phyloP scores from a whole-genome alignment of 2,329 filamentous ascomycete species.

The Eutypella sp. region DNA sequence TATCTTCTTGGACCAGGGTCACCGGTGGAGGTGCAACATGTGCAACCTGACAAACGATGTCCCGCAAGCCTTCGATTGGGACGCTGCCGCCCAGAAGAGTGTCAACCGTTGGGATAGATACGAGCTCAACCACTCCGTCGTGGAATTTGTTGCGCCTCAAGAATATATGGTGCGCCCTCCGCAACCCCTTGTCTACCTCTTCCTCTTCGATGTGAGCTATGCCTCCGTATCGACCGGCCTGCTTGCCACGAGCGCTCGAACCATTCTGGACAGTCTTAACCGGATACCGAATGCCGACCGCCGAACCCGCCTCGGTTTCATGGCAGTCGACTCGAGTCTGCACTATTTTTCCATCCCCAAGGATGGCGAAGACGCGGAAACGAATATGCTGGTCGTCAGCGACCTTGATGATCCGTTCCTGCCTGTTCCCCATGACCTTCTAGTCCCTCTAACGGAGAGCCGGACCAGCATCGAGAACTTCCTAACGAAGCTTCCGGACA shows the following conservation, averaged over 20 bases:
- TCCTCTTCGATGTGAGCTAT: slow-evolving; percentile 92
- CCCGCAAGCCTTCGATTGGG: slow-evolving; percentile 99
- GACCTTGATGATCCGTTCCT: slow-evolving; percentile 96
- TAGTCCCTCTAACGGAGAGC: slow-evolving; percentile 85
- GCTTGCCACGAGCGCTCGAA: slow-evolving; percentile 84
- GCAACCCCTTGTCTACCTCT: slow-evolving; percentile 91
- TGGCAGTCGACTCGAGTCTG: slow-evolving; percentile 89
- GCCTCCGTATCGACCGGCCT: slow-evolving; percentile 85
- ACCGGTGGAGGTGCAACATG: slow-evolving; percentile 99
- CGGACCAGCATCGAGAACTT: slow-evolving; percentile 88
- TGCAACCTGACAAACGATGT: slow-evolving; percentile 98
- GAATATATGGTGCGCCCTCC: slow-evolving; percentile 99
- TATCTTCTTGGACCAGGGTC: slow-evolving; percentile 92
- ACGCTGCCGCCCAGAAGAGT: slow-evolving; percentile 82
- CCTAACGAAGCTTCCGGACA: slow-evolving; percentile 82
- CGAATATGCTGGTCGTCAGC: slow-evolving; percentile 88
- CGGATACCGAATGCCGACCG: slow-evolving; percentile 97
- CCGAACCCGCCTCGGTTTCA: slow-evolving; percentile 86
- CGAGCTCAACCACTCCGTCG: slow-evolving; percentile 93
- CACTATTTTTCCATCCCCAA: slow-evolving; percentile 95
- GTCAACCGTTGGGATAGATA: slow-evolving; percentile 88
- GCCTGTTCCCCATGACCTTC: slow-evolving; percentile 83
- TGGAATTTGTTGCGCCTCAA: slow-evolving; percentile 95
- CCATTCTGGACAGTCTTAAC: slow-evolving; percentile 90
- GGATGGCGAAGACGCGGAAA: slow-evolving; percentile 78